These are phyloP conservation scores for Cicer pinnatifidum DNA, from an alignment of 306 rosid genomes.

Conservation along the genomic window DNA sequence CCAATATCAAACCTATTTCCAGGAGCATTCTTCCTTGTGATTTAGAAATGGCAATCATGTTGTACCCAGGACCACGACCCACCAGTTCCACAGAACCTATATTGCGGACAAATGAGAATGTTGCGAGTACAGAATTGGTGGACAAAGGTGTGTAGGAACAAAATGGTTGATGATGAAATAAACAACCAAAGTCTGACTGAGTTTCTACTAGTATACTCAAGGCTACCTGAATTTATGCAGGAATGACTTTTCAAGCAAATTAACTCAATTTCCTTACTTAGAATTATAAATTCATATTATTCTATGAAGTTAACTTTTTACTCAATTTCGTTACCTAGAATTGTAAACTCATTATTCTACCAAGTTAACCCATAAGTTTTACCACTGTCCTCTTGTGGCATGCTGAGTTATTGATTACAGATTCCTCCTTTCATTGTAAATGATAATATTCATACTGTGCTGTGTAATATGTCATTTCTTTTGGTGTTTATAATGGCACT, in stretches of 20 bases:
- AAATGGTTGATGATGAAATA: conserved; percentile 12
- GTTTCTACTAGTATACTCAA: conserved; percentile 16
- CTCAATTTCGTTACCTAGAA: conserved; percentile 9
- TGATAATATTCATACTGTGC: conserved; percentile 13
- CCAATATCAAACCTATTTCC: conserved; percentile 12
- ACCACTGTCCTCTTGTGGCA: conserved; percentile 28
- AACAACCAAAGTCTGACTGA: not conserved
- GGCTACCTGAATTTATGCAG: not conserved
- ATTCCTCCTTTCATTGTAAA: conserved; percentile 20
- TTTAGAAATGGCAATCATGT: conserved; percentile 1
- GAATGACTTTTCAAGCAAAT: not conserved
- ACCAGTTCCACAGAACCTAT: not conserved
- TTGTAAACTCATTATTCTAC: conserved; percentile 2
- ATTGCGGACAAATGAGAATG: not conserved
- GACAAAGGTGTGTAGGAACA: not conserved
- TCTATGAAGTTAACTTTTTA: not conserved
- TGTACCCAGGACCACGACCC: conserved; percentile 1
- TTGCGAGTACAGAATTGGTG: conserved; percentile 5
- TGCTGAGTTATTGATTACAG: conserved; percentile 21
- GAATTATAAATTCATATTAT: not conserved
- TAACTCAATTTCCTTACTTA: conserved; percentile 7
- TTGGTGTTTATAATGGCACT: conserved; percentile 15
- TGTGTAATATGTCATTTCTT: conserved; percentile 33
- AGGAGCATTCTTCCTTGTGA: conserved; percentile 8
- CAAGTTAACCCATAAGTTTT: not conserved